Conservation (phyloP, 495 filamentous ascomycete genomes). For the Trichoderma asperelloides region DNA sequence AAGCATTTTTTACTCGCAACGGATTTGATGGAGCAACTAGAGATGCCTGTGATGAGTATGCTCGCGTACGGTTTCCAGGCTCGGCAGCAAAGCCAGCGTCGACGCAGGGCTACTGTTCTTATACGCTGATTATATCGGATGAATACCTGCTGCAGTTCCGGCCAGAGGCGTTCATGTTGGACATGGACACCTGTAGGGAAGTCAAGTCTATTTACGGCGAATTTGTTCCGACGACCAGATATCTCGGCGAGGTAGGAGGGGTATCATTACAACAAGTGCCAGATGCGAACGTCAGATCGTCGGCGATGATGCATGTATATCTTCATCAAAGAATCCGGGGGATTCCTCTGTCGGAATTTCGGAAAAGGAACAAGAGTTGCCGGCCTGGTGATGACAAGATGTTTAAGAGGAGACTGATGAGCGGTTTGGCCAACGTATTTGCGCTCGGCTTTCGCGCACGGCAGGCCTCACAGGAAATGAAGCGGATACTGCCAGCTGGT, state of each 20-base stretch:
- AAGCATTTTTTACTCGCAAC: slow-evolving; percentile 6
- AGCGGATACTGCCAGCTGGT: not conserved
- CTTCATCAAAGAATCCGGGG: not conserved
- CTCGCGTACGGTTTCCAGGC: not conserved
- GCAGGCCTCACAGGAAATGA: slow-evolving; percentile 22
- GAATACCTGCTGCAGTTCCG: slow-evolving; percentile 42
- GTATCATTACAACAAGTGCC: not conserved
- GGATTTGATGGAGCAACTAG: slow-evolving; percentile 1
- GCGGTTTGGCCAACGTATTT: slow-evolving; percentile 24
- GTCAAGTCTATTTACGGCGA: slow-evolving; percentile 30
- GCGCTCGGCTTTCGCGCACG: slow-evolving; percentile 23
- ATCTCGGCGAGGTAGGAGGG: not conserved
- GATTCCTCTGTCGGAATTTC: slow-evolving; percentile 2
- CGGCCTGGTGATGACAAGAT: slow-evolving; percentile 8
- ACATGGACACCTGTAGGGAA: slow-evolving; percentile 28
- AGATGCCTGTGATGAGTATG: not conserved
- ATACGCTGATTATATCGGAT: slow-evolving; percentile 32
- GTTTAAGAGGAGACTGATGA: not conserved
- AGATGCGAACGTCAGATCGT: not conserved
- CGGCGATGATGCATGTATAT: not conserved
- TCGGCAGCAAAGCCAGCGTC: not conserved
- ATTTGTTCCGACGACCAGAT: slow-evolving; percentile 30
- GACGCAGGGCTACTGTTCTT: slow-evolving; percentile 45
- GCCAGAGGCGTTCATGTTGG: slow-evolving; percentile 31
- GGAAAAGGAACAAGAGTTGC: not conserved